phyloP scores from a whole-genome alignment of 2,329 filamentous ascomycete species.

The Aspergillus carbonarius region DNA sequence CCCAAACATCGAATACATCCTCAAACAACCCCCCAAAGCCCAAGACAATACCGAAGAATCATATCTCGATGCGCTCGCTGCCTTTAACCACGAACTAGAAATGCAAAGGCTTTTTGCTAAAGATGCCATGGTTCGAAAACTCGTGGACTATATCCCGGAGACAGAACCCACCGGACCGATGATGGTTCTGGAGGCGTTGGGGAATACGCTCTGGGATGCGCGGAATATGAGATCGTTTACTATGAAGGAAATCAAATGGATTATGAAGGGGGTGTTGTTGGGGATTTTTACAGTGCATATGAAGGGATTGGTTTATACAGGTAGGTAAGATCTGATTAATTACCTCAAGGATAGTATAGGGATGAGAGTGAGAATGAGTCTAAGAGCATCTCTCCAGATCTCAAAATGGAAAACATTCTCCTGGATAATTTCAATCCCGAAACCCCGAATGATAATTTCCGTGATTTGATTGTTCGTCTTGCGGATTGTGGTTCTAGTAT shows the following conservation, averaged over 20 bases:
- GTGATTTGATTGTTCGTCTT: not conserved
- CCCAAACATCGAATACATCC: not conserved
- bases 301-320: not conserved
- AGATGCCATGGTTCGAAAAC: not conserved
- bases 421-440: not conserved
- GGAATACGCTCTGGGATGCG: not conserved
- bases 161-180: not conserved
- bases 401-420: not conserved
- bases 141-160: not conserved
- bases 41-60: not conserved
- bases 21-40: not conserved
- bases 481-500: not conserved
- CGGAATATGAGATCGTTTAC: not conserved
- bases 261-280: not conserved
- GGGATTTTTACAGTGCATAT: not conserved
- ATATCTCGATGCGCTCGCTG: not conserved
- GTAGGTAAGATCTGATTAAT: too few relatives aligned
- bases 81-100: not conserved
- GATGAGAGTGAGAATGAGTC: too few relatives aligned
- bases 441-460: not conserved
- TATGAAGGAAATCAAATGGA: not conserved
- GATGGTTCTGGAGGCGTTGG: not conserved
- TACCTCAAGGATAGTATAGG: too few relatives aligned
- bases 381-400: too few relatives aligned
- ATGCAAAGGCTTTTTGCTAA: not conserved